Conservation (phyloP, 1,284 basidiomycete genomes). For the Rhodotorula mucilaginosa region DNA sequence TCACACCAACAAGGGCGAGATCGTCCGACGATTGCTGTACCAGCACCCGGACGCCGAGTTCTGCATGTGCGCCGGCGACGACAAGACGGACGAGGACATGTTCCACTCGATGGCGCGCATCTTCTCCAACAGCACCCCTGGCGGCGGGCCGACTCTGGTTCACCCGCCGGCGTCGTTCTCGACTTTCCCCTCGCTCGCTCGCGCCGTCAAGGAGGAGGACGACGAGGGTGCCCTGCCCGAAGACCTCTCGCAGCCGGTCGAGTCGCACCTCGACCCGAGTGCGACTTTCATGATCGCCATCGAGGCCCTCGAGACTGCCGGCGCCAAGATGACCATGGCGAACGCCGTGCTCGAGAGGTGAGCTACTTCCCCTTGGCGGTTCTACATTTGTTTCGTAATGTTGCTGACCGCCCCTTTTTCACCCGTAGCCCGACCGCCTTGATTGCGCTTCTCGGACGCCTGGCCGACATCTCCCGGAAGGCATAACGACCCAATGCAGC, state of each 20-base stretch:
- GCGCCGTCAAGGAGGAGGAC: slow-evolving; percentile 10
- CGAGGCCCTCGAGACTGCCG: slow-evolving; percentile 37
- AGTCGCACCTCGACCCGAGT: slow-evolving; percentile 35
- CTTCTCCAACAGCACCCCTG: slow-evolving; percentile 31
- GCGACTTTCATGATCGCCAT: slow-evolving; percentile 42
- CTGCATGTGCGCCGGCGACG: slow-evolving; percentile 95
- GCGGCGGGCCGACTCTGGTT: slow-evolving; percentile 24
- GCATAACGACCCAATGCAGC: not conserved
- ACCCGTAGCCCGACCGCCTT: slow-evolving; percentile 23
- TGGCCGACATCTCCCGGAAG: slow-evolving; percentile 11
- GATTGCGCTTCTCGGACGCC: slow-evolving; percentile 20
- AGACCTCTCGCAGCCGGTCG: slow-evolving; percentile 29
- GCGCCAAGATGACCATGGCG: slow-evolving; percentile 39
- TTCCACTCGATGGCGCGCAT: slow-evolving; percentile 42
- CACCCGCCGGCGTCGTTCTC: slow-evolving; percentile 38
- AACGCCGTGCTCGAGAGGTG: slow-evolving; percentile 38
- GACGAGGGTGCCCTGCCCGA: slow-evolving; percentile 8
- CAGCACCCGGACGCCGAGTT: slow-evolving; percentile 89
- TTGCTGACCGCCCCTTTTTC: not conserved
- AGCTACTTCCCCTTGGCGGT: not conserved
- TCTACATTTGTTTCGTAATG: too few relatives aligned
- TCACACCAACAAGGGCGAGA: slow-evolving; percentile 94
- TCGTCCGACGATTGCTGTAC: slow-evolving; percentile 90
- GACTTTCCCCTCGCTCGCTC: slow-evolving; percentile 38
- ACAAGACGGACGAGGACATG: slow-evolving; percentile 67